Evolutionary conservation across 2,329 filamentous ascomycete species (phyloP).

Genomic region (Penicillium aurantiogriseum): DNA sequence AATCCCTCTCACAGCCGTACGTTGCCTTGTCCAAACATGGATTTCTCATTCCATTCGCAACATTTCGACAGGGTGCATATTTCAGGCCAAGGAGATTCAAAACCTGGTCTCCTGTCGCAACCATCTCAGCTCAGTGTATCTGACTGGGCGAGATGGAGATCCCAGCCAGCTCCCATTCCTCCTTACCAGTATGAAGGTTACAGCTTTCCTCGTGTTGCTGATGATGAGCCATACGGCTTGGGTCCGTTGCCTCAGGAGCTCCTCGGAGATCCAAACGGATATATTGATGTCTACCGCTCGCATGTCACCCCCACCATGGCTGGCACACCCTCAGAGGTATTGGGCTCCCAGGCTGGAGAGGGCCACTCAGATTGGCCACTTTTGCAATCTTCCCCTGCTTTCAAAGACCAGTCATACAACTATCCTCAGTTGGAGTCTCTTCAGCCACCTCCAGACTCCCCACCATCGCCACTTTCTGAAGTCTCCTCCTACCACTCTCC

Average conservation of each 20-base stretch:
- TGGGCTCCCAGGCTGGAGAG: not conserved
- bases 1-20: not conserved
- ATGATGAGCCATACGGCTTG: slow-evolving; percentile 5
- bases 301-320: not conserved
- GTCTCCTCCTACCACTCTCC: slow-evolving; percentile 23
- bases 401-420: not conserved
- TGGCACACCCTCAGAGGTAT: not conserved
- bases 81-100: slow-evolving; percentile 21
- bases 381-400: not conserved
- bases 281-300: not conserved
- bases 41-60: slow-evolving; percentile 21
- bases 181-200: slow-evolving; percentile 18
- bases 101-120: slow-evolving; percentile 19
- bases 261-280: not conserved
- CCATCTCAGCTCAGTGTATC: slow-evolving; percentile 14
- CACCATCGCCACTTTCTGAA: slow-evolving; percentile 25
- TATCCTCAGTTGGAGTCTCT: slow-evolving; percentile 8
- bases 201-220: slow-evolving; percentile 2
- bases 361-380: not conserved
- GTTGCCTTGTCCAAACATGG: slow-evolving; percentile 17
- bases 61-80: slow-evolving; percentile 22
- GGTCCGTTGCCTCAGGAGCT: not conserved
- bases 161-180: slow-evolving; percentile 17
- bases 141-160: slow-evolving; percentile 27
- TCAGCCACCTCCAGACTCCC: slow-evolving; percentile 7